Base-by-base conservation (phyloP, 306 rosid genomes). In the Quercus agrifolia region DNA sequence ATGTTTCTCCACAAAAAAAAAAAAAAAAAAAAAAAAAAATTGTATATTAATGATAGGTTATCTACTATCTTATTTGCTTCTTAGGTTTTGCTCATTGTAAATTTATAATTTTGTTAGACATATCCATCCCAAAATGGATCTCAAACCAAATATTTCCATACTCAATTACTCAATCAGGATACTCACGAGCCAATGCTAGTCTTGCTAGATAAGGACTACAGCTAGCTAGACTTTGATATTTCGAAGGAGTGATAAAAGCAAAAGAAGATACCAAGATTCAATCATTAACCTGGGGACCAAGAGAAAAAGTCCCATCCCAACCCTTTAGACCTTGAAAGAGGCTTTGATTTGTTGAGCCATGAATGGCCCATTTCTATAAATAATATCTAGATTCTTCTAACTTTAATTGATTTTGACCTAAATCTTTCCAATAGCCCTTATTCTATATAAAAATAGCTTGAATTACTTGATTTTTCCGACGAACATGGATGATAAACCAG, bases 261-360 rank as follows among this genome's bases (percentile, higher is more conserved):
- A 28, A 77, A 55, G 35, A 54, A 69, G 69, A 20, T 13, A 56
- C 15, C 21, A 19, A 58, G 23, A 56, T 56, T 71, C 51, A 78
- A 78, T 71, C 61, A 59, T 78, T 64, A 18, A 71, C 15, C n/a
- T 41, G 71, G 33, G 76, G 77, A 58, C 59, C 71, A 46, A 9
- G 28, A 58, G 59, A 27, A 70, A 41, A 56, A 21, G 31, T 5
- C 17, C 56, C 28, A 52, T 20, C 11, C 62, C 31, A 12, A 21
- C 28, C 66, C 68, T 55, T 66, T 8, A 2, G 2, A 6, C 17
- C 1, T 49, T 46, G 4, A 12, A 46, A 46, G 17, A 10, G 5
- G 33, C 15, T 5, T 49, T 49, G 12, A 31, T n/a, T 31, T 25
- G 66, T 23, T 5, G 31, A 59, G 15, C 2, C 31, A 57, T 23